Evolutionary conservation across 2,329 filamentous ascomycete species (phyloP).

Genomic region (Thielaviopsis populi): DNA sequence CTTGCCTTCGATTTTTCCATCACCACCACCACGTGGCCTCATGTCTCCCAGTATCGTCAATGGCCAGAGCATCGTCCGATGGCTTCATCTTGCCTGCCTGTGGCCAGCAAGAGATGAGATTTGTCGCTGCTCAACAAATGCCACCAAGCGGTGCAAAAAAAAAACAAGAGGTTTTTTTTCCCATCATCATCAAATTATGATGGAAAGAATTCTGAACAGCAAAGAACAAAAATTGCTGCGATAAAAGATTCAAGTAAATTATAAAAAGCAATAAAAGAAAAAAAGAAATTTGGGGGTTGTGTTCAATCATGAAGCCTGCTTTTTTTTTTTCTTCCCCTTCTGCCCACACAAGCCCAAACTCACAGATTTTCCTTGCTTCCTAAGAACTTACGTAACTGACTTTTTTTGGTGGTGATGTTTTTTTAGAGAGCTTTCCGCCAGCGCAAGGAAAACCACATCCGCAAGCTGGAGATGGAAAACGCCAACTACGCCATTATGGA

Average conservation of each 20-base stretch:
- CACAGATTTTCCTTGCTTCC: constrained; percentile 8
- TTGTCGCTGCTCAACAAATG: background rate
- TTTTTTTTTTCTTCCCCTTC: constrained; percentile 21
- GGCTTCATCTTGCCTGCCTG: background rate
- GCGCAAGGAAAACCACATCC: constrained; percentile 95
- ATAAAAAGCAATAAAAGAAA: background rate
- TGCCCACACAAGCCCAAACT: constrained; percentile 17
- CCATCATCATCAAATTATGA: background rate
- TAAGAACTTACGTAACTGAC: constrained; percentile 22
- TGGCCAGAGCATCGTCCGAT: background rate
- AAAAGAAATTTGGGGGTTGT: background rate
- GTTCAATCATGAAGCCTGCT: constrained; percentile 2
- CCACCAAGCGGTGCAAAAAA: background rate
- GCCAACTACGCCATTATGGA: constrained; percentile 65
- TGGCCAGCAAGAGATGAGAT: background rate
- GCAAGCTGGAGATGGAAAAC: constrained; percentile 89
- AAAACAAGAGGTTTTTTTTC: background rate
- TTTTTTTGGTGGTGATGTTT: constrained; percentile 7
- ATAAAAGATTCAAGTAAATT: background rate
- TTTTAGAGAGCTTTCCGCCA: constrained; percentile 83
- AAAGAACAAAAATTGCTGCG: background rate
- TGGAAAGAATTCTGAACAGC: background rate
- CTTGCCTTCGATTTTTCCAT: background rate
- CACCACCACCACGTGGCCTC: background rate
- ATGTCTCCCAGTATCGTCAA: background rate